phyloP scores from a whole-genome alignment of 129 eudicot species.

The Solidago caesia region DNA sequence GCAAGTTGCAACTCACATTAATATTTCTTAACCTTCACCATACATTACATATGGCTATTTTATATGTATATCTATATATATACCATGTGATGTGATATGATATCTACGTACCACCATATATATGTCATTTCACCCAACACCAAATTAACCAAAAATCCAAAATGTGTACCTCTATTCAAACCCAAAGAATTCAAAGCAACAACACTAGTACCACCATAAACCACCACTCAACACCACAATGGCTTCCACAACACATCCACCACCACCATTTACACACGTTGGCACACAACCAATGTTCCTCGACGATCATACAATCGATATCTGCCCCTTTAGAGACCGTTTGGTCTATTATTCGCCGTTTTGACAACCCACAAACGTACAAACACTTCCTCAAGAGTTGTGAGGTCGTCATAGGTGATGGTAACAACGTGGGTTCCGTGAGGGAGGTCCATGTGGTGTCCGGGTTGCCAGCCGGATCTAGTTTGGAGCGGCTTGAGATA shows the following conservation, averaged over 20 bases:
- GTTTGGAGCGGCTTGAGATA: constrained; percentile 78
- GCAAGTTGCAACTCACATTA: constrained; percentile 14
- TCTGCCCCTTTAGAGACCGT: constrained; percentile 61
- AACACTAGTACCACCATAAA: constrained; percentile 30
- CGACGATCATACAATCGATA: constrained; percentile 54
- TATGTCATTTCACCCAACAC: background rate
- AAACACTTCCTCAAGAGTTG: constrained; percentile 78
- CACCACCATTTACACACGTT: constrained; percentile 67
- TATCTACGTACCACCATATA: background rate
- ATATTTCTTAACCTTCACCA: constrained; percentile 22
- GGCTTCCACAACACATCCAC: constrained; percentile 21
- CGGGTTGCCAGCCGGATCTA: constrained; percentile 73
- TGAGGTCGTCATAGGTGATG: constrained; percentile 65
- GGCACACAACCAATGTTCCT: constrained; percentile 62
- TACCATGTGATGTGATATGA: background rate
- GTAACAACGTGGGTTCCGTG: constrained; percentile 60
- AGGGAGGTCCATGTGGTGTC: constrained; percentile 79
- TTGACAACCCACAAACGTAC: constrained; percentile 76
- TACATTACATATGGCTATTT: background rate
- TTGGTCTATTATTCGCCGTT: constrained; percentile 73
- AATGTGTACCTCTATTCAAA: constrained; percentile 44
- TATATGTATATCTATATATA: background rate
- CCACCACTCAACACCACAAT: constrained; percentile 9
- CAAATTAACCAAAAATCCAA: constrained; percentile 10
- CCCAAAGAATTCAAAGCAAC: constrained; percentile 44